Conservation (phyloP, 768 basidiomycete species). For the Panaeolus papilionaceus region DNA sequence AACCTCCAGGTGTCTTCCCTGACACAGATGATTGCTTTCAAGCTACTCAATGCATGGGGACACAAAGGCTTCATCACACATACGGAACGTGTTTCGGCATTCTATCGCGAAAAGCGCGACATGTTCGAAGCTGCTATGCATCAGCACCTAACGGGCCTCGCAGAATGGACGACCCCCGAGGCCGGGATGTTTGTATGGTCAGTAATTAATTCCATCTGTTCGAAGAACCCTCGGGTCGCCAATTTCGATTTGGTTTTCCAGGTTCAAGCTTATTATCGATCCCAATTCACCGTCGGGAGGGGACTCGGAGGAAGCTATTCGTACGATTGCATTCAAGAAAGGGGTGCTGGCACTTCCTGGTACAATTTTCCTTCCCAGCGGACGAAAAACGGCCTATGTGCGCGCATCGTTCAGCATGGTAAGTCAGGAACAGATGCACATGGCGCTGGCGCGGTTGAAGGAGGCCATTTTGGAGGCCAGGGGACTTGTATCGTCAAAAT, state of each 20-base stretch:
- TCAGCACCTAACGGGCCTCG: slow-evolving; percentile 78
- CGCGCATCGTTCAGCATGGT: slow-evolving; percentile 84
- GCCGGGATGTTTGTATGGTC: slow-evolving; percentile 92
- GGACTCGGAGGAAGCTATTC: slow-evolving; percentile 68
- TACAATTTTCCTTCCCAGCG: slow-evolving; percentile 77
- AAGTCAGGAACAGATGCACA: slow-evolving; percentile 70
- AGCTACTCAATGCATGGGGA: slow-evolving; percentile 75
- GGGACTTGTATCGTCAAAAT: neutral
- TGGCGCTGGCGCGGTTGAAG: slow-evolving; percentile 68
- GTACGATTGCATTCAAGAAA: slow-evolving; percentile 72
- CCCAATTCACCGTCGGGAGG: slow-evolving; percentile 28
- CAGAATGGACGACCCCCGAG: slow-evolving; percentile 72
- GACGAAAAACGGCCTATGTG: slow-evolving; percentile 72
- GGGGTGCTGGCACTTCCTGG: slow-evolving; percentile 91
- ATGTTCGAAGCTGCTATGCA: slow-evolving; percentile 78
- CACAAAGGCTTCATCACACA: slow-evolving; percentile 76
- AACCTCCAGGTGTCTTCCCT: slow-evolving; percentile 71
- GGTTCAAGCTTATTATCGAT: slow-evolving; percentile 71
- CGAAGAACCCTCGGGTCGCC: neutral
- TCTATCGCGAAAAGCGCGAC: slow-evolving; percentile 76
- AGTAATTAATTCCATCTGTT: neutral
- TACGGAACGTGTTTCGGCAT: slow-evolving; percentile 65
- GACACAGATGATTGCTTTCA: slow-evolving; percentile 64
- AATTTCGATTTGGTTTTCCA: slow-evolving; percentile 30
- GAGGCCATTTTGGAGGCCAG: slow-evolving; percentile 40